Evolutionary conservation across 495 filamentous ascomycete species (phyloP), one percentile per base, ranked within the genome.

Genomic region (Penicillium angulare): DNA sequence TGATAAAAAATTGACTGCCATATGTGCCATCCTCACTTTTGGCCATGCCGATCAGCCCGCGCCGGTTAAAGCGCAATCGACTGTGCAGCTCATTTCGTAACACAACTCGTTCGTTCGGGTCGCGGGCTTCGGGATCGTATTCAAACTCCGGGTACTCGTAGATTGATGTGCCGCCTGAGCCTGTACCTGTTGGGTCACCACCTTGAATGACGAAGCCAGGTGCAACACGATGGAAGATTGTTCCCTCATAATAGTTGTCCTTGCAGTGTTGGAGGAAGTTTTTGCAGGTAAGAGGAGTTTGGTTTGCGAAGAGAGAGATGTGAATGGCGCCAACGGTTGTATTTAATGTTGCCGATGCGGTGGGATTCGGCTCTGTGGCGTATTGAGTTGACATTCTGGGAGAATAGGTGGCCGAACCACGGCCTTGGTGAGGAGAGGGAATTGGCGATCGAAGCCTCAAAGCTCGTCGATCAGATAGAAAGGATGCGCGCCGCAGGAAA

Each of bases 1-100:
- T 97, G 45, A 99, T 81, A 69, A 99, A 99, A 75, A 97, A 97
- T 73, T 99, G 93, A 68, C 89, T 95, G 34, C 88, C 87, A 69
- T 96, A 95, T 23, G 86, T 85, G 12, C 78, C 77, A 54, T 81
- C 78, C 57, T 76, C 76, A 55, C 92, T 82, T 55, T 87, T 86
- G 8, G 95, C 93, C 92, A 97, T 80, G 9, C 91, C 93, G 52
- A 99, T 68, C 54, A 97, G 69, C 2, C 93, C 93, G 38, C 93
- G 80, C 47, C 93, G 80, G 56, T 95, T 99, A 77, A 90, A 97
- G 60, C 92, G 93, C 40, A 99, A 69, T 7, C 93, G 81, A 56
- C 84, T 87, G 74, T 97, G 92, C 47, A 97, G 84, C 64, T 99
- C 93, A 77, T 97, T 89, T 50, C 80, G 84, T 57, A 95, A 86